A percentile compares a stretch with the other conserved stretches of the same genome.
Conservation (phyloP, 257 asterid genomes). For the Craterostigma plantagineum region DNA sequence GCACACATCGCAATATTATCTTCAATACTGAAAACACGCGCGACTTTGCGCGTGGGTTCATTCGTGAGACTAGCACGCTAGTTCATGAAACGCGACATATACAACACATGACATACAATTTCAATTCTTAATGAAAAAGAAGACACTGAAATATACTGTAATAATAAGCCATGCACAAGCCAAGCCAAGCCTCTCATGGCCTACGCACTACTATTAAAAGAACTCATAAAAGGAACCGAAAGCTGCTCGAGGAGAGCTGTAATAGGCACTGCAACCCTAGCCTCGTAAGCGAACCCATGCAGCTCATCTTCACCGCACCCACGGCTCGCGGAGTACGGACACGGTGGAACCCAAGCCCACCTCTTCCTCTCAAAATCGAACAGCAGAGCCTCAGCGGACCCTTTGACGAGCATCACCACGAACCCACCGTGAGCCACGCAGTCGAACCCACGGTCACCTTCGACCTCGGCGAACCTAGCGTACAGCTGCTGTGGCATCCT, state of each 20-base stretch:
- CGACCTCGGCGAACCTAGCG: conserved; percentile 46
- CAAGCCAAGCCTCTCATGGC: too few relatives aligned
- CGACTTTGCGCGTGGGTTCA: too few relatives aligned
- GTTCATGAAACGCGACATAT: too few relatives aligned
- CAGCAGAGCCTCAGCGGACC: conserved; percentile 34
- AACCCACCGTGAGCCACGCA: conserved; percentile 69
- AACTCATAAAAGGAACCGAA: conserved; percentile 61
- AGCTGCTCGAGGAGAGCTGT: conserved; percentile 67
- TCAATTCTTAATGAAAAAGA: too few relatives aligned
- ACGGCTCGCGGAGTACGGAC: conserved; percentile 22
- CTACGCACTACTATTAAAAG: too few relatives aligned
- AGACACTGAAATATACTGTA: too few relatives aligned
- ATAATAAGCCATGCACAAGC: too few relatives aligned
- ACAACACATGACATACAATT: too few relatives aligned
- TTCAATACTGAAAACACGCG: too few relatives aligned
- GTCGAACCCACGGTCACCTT: conserved; percentile 49
- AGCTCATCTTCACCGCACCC: conserved; percentile 19
- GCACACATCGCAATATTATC: too few relatives aligned
- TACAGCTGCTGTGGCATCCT: conserved; percentile 92
- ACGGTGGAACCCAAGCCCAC: conserved; percentile 79
- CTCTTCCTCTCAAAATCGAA: conserved; percentile 42
- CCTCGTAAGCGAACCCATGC: conserved; percentile 70
- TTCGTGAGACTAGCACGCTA: too few relatives aligned
- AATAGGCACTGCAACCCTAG: conserved; percentile 52
- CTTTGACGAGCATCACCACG: conserved; percentile 31